Evolutionary conservation across 805 yeast species (phyloP), one percentile per base, ranked within the genome.

Genomic region (Alloascoidea africana): DNA sequence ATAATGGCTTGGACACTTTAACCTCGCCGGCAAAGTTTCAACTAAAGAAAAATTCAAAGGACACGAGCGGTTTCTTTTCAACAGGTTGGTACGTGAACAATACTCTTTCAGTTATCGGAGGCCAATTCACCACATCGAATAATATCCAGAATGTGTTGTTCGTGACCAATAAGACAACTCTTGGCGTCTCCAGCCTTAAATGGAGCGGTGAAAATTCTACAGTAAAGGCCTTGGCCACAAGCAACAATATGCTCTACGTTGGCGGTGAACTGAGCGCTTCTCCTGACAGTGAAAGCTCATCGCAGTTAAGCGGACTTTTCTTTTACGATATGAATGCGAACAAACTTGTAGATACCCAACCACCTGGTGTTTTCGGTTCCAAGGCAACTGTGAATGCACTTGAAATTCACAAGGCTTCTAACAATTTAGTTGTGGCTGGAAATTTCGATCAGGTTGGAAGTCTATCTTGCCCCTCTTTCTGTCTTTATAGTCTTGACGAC

Each of bases 371-470:
- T 14, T 53, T 67, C 2, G 52, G 61, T 6, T 56, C 59, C 3
- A 43, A 44, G 3, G 56, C 60, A n/a, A 48, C 52, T 4, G 63
- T 74, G 11, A 60, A 62, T 11, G 53, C 54, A 14, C 44, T 65
- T 14, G 58, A 59, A 23, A 62, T 66, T 19, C 60, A 59, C 16
- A 56, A 54, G 18, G 59, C 63, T 18, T 38, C 57, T 4, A 58
- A 66, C 2, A 46, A 62, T 14, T 55, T 85, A 17, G 61, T 76
- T 18, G 82, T 82, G 8, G 94, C 81, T 32, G 96, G 96, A 16
- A 62, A 68, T 33, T 85, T 82, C 51, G 66, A 63, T 15, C 52
- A 62, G 15, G 76, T 81, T 2, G 76, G 79, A 0, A 58, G 70
- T 3, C 56, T 67, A 19, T 54, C 58, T 17, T 86, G 95, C 55